phyloP scores from a whole-genome alignment of 495 filamentous ascomycete species.

The Choiromyces venosus region DNA sequence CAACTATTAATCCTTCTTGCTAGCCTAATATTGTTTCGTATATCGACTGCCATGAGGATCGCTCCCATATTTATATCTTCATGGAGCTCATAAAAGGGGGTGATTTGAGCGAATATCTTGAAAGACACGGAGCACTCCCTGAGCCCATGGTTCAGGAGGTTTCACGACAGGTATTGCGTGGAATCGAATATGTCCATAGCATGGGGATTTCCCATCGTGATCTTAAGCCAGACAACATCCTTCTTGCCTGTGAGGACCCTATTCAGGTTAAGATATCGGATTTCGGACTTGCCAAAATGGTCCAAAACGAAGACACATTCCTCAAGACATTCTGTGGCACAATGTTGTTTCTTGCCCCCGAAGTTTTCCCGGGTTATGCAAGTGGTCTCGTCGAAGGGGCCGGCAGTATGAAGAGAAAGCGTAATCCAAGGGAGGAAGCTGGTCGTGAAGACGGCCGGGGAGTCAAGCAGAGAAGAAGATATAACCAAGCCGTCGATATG shows the following conservation, averaged over 20 bases:
- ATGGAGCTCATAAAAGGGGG: slow-evolving; percentile 90
- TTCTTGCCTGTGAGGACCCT: slow-evolving; percentile 67
- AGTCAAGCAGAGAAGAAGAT: slow-evolving; percentile 51
- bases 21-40: slow-evolving; percentile 91
- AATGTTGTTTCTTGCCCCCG: slow-evolving; percentile 88
- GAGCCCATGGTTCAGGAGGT: slow-evolving; percentile 66
- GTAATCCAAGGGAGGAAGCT: slow-evolving; percentile 32
- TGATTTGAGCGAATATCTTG: slow-evolving; percentile 71
- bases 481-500: slow-evolving; percentile 84
- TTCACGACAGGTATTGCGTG: slow-evolving; percentile 69
- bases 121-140: slow-evolving; percentile 53
- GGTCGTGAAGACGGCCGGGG: slow-evolving; percentile 50
- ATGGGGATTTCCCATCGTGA: slow-evolving; percentile 90
- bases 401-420: slow-evolving; percentile 34
- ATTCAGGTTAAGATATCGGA: slow-evolving; percentile 86
- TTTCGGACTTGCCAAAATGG: slow-evolving; percentile 90
- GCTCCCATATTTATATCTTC: slow-evolving; percentile 72
- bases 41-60: slow-evolving; percentile 73
- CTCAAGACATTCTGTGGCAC: slow-evolving; percentile 96
- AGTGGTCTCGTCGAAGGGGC: slow-evolving; percentile 14
- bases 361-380: slow-evolving; percentile 80
- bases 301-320: slow-evolving; percentile 80
- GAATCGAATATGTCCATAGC: slow-evolving; percentile 78
- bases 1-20: slow-evolving; percentile 8
- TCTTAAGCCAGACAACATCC: slow-evolving; percentile 96